Percentiles rank a stretch among this genome's conserved stretches.
phyloP scores from a whole-genome alignment of 2,329 filamentous ascomycete genomes.

The Berkeleyomyces rouxiae region DNA sequence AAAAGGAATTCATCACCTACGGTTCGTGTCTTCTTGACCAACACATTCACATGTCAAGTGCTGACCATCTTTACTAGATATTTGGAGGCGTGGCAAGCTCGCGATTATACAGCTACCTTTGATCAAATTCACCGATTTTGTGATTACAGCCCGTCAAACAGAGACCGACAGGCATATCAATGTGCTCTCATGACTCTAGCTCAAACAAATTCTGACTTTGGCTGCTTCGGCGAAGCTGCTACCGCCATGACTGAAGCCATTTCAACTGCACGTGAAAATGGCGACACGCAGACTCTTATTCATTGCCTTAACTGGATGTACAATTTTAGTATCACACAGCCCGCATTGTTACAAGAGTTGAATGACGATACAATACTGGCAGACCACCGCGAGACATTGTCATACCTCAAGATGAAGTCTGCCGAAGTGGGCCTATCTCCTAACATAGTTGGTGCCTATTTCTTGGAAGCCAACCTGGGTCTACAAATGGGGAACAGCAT shows the following conservation, averaged over 20 bases:
- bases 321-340: slow-evolving; percentile 78
- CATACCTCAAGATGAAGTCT: slow-evolving; percentile 71
- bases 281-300: slow-evolving; percentile 82
- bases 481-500: slow-evolving; percentile 56
- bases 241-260: slow-evolving; percentile 90
- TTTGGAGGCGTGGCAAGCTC: slow-evolving; percentile 79
- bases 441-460: slow-evolving; percentile 63
- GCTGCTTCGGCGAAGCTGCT: slow-evolving; percentile 77
- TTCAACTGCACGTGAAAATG: slow-evolving; percentile 82
- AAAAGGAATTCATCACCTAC: slow-evolving; percentile 59
- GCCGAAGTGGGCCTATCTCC: slow-evolving; percentile 77
- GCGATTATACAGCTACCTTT: slow-evolving; percentile 78
- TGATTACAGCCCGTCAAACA: slow-evolving; percentile 62
- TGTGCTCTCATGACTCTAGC: slow-evolving; percentile 88
- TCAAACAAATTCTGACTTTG: slow-evolving; percentile 88
- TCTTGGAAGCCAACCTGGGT: slow-evolving; percentile 71
- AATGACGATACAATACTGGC: slow-evolving; percentile 59
- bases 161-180: slow-evolving; percentile 76
- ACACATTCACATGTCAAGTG: background rate
- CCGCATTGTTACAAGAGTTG: slow-evolving; percentile 52
- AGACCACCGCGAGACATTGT: slow-evolving; percentile 63
- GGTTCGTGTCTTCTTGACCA: slow-evolving; percentile 23
- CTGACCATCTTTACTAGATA: slow-evolving; percentile 36
- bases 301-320: slow-evolving; percentile 94
- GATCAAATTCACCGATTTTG: slow-evolving; percentile 90